Evolutionary conservation across 148 eudicot genomes (phyloP), one percentile per base, ranked within the genome.

Genomic region (Nyssa sinensis): DNA sequence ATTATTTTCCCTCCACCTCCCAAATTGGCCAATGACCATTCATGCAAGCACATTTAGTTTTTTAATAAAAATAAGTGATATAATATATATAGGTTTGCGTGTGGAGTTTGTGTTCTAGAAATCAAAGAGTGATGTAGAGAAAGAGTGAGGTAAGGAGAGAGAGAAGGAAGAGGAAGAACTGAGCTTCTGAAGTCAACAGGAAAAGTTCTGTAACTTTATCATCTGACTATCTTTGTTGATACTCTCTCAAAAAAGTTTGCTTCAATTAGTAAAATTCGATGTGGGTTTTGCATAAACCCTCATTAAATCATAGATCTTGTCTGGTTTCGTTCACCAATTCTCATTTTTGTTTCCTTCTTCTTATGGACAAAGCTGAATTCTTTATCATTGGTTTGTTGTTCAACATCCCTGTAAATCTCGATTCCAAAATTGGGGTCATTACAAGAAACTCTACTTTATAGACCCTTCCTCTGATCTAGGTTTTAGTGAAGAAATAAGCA

Each of bases 401-500:
- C 29, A 19, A 13, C 51, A 71, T 58, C 64, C 62, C 24, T n/a
- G 33, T 29, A 55, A 35, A 70, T 35, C 53, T 31, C 16, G 39
- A 25, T 27, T 72, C 28, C 59, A 16, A 7, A 55, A 17, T n/a
- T 55, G 75, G 66, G 55, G 35, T 24, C 37, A 25, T 16, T n/a
- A n/a, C 32, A 8, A 72, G 33, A 72, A 1, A 37, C 29, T 61
- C 32, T 25, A 37, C 23, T 60, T 41, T 35, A 35, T n/a, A 59
- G 3, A 72, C 53, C 28, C 29, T 62, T 35, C 39, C 34, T 23
- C 47, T 57, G 75, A 71, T 73, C 75, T 77, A 75, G 78, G 68
- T 73, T 69, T 47, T 37, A 51, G 41, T 27, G 76, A 39, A 67
- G 67, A 61, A 58, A 23, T 41, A 64, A 29, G 37, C 60, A 19